Conservation (phyloP, 2,329 filamentous ascomycete species). For the Ceratocystis huliohia region DNA sequence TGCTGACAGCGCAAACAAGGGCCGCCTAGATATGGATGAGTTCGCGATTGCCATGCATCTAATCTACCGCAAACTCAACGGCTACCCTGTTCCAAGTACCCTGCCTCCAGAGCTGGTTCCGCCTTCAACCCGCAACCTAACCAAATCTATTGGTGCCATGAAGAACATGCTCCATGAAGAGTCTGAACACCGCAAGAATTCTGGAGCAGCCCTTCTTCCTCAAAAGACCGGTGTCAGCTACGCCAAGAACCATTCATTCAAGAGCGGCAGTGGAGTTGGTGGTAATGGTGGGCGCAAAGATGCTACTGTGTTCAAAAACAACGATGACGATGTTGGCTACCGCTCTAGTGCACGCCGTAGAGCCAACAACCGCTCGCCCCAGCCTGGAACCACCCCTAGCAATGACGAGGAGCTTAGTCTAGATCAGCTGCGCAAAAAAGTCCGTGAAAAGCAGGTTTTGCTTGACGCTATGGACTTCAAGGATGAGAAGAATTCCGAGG, state of each 20-base stretch:
- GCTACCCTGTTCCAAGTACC: slow-evolving; percentile 77
- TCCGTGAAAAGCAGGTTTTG: slow-evolving; percentile 85
- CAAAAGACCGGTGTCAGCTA: slow-evolving; percentile 98
- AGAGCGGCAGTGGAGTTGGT: slow-evolving; percentile 40
- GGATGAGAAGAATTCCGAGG: slow-evolving; percentile 77
- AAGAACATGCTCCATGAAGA: slow-evolving; percentile 82
- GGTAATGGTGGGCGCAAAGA: slow-evolving; percentile 63
- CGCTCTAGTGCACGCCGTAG: slow-evolving; percentile 85
- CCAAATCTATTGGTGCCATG: slow-evolving; percentile 81
- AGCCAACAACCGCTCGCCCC: slow-evolving; percentile 64
- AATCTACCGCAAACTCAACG: slow-evolving; percentile 94
- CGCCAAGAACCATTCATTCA: slow-evolving; percentile 88
- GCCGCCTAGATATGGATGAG: slow-evolving; percentile 86
- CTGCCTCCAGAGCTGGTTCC: slow-evolving; percentile 87
- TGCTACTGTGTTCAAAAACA: slow-evolving; percentile 92
- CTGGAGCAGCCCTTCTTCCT: slow-evolving; percentile 78
- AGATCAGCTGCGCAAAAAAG: slow-evolving; percentile 83
- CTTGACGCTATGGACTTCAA: slow-evolving; percentile 94
- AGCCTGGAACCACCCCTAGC: slow-evolving; percentile 56
- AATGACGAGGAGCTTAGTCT: slow-evolving; percentile 60
- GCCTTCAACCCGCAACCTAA: slow-evolving; percentile 86
- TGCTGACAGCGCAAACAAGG: slow-evolving; percentile 86
- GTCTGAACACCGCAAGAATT: slow-evolving; percentile 77
- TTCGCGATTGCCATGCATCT: slow-evolving; percentile 98
- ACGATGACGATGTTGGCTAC: slow-evolving; percentile 85